Conservation (phyloP, 2,329 filamentous ascomycete genomes). For the Ramichloridium luteum region DNA sequence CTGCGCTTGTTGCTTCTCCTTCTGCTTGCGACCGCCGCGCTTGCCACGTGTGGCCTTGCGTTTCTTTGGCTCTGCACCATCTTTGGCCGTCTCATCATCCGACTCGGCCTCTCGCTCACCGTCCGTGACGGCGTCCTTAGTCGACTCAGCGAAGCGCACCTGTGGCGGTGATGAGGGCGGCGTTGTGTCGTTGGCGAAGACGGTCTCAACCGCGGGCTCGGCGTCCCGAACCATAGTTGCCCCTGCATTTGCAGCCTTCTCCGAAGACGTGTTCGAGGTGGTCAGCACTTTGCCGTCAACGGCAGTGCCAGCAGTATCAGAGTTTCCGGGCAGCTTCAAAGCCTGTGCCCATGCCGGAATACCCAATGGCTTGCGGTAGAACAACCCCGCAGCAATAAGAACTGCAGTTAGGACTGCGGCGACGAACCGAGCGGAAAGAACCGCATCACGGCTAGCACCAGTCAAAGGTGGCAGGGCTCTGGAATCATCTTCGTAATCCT, state of each 20-base stretch:
- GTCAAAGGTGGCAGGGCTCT: too few relatives aligned
- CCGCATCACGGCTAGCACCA: neutral
- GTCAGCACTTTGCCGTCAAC: constrained; percentile 1
- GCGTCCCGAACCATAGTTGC: constrained; percentile 17
- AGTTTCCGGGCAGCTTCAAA: too few relatives aligned
- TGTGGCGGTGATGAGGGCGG: neutral
- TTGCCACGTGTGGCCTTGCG: constrained; percentile 40
- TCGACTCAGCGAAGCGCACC: constrained; percentile 9
- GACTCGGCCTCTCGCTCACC: constrained; percentile 3
- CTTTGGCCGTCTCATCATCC: constrained; percentile 15
- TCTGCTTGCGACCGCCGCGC: constrained; percentile 33
- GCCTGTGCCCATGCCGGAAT: neutral
- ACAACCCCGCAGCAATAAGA: constrained; percentile 2
- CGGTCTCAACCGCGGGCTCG: constrained; percentile 25
- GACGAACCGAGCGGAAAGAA: neutral
- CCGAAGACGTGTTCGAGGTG: constrained; percentile 2
- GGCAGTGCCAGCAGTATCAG: neutral
- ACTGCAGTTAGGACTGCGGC: constrained; percentile 1
- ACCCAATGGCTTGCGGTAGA: constrained; percentile 3
- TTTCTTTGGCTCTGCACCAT: constrained; percentile 26
- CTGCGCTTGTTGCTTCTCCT: constrained; percentile 29
- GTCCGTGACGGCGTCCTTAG: constrained; percentile 3
- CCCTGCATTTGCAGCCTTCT: constrained; percentile 1
- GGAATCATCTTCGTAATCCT: neutral
- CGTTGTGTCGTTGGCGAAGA: constrained; percentile 14